These are phyloP conservation scores for Pseudopithomyces chartarum DNA, from an alignment of 2,329 filamentous ascomycete genomes.

Conservation along the genomic window DNA sequence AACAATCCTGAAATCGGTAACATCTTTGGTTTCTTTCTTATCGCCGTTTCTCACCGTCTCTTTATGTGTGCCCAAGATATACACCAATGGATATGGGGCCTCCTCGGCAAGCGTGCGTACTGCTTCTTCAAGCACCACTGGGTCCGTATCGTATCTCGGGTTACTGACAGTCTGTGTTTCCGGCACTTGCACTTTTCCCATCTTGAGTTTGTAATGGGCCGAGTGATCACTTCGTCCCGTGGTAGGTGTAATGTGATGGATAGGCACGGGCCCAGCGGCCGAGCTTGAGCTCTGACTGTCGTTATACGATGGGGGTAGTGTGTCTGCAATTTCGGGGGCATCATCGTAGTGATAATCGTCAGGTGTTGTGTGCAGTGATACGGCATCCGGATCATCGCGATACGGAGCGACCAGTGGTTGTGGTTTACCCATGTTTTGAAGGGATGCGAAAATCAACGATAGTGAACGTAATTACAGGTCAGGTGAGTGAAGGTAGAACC, in stretches of 20 bases:
- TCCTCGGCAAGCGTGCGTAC: constrained; percentile 31
- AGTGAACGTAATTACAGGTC: neutral
- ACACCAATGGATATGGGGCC: constrained; percentile 41
- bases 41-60: constrained; percentile 41
- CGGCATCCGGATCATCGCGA: constrained; percentile 44
- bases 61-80: constrained; percentile 45
- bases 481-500: neutral
- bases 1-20: constrained; percentile 46
- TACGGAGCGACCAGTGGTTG: constrained; percentile 27
- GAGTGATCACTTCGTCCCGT: constrained; percentile 35
- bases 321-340: constrained; percentile 35
- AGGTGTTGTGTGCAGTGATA: constrained; percentile 46
- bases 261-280: constrained; percentile 11
- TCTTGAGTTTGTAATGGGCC: constrained; percentile 20
- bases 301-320: constrained; percentile 44
- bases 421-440: constrained; percentile 38
- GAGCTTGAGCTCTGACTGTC: constrained; percentile 35
- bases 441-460: neutral
- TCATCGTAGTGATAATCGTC: constrained; percentile 46
- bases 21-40: constrained; percentile 40
- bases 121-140: constrained; percentile 34
- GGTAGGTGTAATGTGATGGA: constrained; percentile 35
- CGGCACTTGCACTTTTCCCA: constrained; percentile 33
- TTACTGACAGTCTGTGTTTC: constrained; percentile 36
- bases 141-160: constrained; percentile 38